Evolutionary conservation across 129 eudicot species (phyloP).

Genomic region (Flaveria robusta): DNA sequence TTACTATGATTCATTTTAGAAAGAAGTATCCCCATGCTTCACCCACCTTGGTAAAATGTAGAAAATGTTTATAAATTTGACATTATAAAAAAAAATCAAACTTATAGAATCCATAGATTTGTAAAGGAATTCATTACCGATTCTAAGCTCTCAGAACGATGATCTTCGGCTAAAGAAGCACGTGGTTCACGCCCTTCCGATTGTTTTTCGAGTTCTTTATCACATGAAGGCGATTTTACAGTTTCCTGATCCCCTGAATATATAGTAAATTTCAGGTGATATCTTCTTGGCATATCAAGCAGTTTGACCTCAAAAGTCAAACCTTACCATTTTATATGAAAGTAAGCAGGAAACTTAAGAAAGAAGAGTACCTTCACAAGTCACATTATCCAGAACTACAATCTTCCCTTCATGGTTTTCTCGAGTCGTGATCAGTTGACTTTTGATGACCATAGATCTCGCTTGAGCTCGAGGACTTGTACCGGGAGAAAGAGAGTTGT

Average conservation of each 20-base stretch:
- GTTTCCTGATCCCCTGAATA: slow-evolving; percentile 39
- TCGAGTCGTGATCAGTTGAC: slow-evolving; percentile 17
- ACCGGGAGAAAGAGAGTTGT: slow-evolving; percentile 47
- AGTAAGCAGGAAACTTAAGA: background rate
- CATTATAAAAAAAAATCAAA: background rate
- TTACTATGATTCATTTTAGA: no score
- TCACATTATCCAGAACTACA: slow-evolving; percentile 21
- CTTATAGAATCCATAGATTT: background rate
- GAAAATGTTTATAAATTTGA: background rate
- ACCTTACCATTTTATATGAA: background rate
- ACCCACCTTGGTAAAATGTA: background rate
- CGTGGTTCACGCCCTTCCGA: slow-evolving; percentile 33
- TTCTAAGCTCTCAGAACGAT: slow-evolving; percentile 22
- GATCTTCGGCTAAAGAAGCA: slow-evolving; percentile 31
- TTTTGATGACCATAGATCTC: slow-evolving; percentile 38
- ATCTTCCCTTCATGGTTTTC: slow-evolving; percentile 33
- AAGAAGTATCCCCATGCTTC: no score
- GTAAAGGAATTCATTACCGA: slow-evolving; percentile 34
- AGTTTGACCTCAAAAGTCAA: slow-evolving; percentile 9
- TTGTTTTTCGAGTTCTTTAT: slow-evolving; percentile 34
- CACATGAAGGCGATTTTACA: slow-evolving; percentile 16
- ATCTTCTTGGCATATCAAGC: background rate
- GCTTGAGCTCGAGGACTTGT: slow-evolving; percentile 51
- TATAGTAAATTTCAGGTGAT: background rate
- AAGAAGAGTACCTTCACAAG: slow-evolving; percentile 46